These are phyloP conservation scores for Neofusicoccum laricinum DNA, from an alignment of 2,329 filamentous ascomycete genomes.

Conservation along the genomic window DNA sequence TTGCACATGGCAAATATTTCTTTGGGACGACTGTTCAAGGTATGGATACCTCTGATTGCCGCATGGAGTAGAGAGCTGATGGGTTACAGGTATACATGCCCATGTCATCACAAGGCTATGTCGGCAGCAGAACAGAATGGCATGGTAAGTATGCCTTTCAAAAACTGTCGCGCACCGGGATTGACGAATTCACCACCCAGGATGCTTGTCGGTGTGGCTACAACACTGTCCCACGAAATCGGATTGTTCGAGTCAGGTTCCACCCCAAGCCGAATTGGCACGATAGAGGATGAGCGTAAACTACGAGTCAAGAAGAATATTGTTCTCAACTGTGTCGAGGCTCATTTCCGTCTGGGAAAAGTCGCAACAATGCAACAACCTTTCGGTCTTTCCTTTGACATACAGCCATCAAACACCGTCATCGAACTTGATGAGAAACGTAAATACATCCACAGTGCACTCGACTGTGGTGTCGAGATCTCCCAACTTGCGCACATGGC, in stretches of 20 bases:
- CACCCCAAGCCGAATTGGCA: neutral
- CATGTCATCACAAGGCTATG: neutral
- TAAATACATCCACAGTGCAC: neutral
- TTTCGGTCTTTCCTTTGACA: slow-evolving; percentile 6
- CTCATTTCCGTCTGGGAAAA: neutral
- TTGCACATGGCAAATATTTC: slow-evolving; percentile 5
- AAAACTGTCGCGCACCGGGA: too few species aligned
- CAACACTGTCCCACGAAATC: slow-evolving; percentile 4
- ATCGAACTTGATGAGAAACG: neutral
- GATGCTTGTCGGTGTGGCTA: slow-evolving; percentile 3
- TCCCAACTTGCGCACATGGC: neutral
- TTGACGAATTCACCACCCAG: neutral
- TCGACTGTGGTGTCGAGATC: neutral
- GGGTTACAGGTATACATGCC: neutral
- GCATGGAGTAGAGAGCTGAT: neutral
- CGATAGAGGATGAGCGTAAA: neutral
- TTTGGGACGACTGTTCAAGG: neutral
- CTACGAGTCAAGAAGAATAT: neutral
- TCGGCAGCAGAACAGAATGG: slow-evolving; percentile 6
- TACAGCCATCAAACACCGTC: neutral
- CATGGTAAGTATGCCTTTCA: neutral
- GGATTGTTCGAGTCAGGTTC: neutral
- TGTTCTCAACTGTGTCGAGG: neutral
- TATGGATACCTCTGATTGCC: neutral
- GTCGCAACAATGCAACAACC: neutral